Evolutionary conservation across 208 protist species (phyloP), one percentile per base, ranked within the genome.

Genomic region (Naegleria lovaniensis): DNA sequence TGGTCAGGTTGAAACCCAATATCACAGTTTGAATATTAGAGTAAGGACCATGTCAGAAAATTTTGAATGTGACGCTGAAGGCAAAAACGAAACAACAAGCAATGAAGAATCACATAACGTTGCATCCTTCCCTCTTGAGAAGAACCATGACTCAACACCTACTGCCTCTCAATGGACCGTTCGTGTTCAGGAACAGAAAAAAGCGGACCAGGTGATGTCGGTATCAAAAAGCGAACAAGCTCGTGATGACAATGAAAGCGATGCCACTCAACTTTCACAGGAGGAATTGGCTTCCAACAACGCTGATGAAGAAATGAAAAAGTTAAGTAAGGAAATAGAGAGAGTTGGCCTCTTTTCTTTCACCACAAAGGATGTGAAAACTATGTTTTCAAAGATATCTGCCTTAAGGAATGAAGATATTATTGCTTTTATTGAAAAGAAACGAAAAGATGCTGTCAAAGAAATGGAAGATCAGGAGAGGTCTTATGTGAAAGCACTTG

Each of bases 11-110:
- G 5, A 51, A 39, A 88, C 85, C 4, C 9, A 58, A 58, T 88
- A 88, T 58, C 85, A 88, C 40, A 16, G 41, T 5, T 43, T 88
- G 85, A 33, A 88, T 39, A 58, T 88, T 88, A 55, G 43, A 22
- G 25, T 88, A 58, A 51, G 85, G 38, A 88, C 85, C 0, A 13
- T 6, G n/a, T 79, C 67, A 36, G 67, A 79, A 36, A 36, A 7
- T 36, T 36, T 79, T 79, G 67, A 79, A 79, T 16, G 25, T 75
- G 67, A 79, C 36, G 67, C 7, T 36, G 67, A 36, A 29, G 55
- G 55, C 1, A 67, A 67, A 19, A 48, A 7, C 1, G 43, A 48
- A 7, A 48, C 7, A 7, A 7, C 7, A 9, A 7, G 43, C 1
- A 29, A 15, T 29, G 55, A 29, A 4, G 22, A 15, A 15, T 4